These are phyloP conservation scores for Trichoderma sp. DNA, from an alignment of 2,329 filamentous ascomycete genomes.

Conservation along the genomic window DNA sequence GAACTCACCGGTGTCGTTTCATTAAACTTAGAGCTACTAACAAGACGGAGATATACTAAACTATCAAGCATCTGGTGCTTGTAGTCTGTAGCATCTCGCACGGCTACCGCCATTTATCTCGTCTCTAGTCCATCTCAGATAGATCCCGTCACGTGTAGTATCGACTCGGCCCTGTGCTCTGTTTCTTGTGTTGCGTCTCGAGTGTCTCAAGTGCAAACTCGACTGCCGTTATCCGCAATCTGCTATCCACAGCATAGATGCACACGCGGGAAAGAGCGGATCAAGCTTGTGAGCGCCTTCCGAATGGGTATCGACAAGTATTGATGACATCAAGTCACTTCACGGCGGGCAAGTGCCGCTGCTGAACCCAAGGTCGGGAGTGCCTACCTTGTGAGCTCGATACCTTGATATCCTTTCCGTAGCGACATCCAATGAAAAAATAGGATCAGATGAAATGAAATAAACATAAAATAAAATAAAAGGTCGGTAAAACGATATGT, in stretches of 20 bases:
- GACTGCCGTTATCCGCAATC: neutral
- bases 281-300: neutral
- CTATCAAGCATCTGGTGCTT: neutral
- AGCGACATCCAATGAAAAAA: neutral
- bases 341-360: neutral
- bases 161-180: neutral
- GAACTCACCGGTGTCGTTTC: neutral
- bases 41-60: neutral
- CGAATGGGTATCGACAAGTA: neutral
- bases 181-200: neutral
- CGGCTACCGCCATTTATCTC: neutral
- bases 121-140: neutral
- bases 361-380: neutral
- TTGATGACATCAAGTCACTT: neutral
- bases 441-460: neutral
- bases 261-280: slow-evolving; percentile 1
- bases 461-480: too few relatives aligned
- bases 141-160: neutral
- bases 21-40: neutral
- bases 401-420: neutral
- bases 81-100: neutral
- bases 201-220: neutral
- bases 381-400: neutral
- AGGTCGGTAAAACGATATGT: neutral
- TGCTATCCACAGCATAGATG: neutral